These are phyloP conservation scores for Citrus maxima DNA, from an alignment of 345 rosid species.

Conservation along the genomic window DNA sequence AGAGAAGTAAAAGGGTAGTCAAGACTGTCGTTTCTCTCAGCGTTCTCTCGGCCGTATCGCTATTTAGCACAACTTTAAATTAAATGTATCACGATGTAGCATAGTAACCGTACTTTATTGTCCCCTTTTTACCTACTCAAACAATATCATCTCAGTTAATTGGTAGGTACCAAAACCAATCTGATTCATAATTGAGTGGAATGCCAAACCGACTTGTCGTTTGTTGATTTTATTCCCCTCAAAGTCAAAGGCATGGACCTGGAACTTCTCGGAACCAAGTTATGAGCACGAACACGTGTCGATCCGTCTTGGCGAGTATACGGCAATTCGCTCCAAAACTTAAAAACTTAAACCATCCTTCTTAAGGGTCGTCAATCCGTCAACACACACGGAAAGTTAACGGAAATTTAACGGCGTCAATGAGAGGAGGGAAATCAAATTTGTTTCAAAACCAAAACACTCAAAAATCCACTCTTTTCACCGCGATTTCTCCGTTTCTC, in stretches of 20 bases:
- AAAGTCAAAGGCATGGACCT: too few relatives aligned
- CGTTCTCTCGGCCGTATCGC: accelerated
- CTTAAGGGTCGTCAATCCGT: background rate
- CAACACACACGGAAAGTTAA: background rate
- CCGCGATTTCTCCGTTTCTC: conserved; percentile 11
- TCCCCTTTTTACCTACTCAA: too few relatives aligned
- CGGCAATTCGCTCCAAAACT: background rate
- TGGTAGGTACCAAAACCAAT: too few relatives aligned
- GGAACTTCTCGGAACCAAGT: too few relatives aligned
- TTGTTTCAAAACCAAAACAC: conserved; percentile 24
- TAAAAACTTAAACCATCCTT: too few relatives aligned
- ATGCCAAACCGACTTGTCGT: too few relatives aligned
- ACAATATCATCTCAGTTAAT: too few relatives aligned
- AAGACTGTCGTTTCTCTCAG: accelerated
- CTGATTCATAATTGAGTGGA: too few relatives aligned
- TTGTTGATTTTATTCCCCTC: too few relatives aligned
- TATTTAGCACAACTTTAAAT: too few relatives aligned
- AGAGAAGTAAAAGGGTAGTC: accelerated
- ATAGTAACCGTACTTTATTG: too few relatives aligned
- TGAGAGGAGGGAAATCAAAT: conserved; percentile 49
- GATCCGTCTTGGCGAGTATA: background rate
- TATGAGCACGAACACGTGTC: background rate
- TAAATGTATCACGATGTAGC: too few relatives aligned
- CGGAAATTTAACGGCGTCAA: conserved; percentile 20
- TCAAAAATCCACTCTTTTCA: conserved; percentile 3